Evolutionary conservation across 169 alveolate genomes (phyloP).

Genomic region (Cryptosporidium tyzzeri): DNA sequence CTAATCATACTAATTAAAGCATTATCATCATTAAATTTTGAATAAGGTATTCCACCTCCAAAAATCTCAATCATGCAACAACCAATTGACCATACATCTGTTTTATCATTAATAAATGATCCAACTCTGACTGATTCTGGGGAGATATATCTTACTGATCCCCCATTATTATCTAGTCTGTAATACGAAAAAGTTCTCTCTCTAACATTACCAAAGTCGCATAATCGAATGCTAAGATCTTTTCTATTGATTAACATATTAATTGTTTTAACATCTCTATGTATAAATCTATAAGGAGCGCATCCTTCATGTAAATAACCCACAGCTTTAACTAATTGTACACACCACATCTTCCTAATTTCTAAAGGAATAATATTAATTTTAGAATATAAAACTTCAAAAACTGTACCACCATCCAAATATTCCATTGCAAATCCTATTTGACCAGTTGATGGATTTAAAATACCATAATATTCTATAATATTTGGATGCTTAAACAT

Average conservation of each 20-base stretch:
- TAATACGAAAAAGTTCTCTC: slow-evolving; percentile 79
- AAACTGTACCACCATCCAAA: slow-evolving; percentile 82
- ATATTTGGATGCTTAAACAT: slow-evolving; percentile 63
- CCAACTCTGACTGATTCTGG: slow-evolving; percentile 85
- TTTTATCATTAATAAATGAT: slow-evolving; percentile 81
- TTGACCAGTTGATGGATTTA: slow-evolving; percentile 62
- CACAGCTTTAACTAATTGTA: slow-evolving; percentile 80
- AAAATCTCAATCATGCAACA: slow-evolving; percentile 86
- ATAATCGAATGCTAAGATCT: slow-evolving; percentile 81
- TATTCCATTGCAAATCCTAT: slow-evolving; percentile 85
- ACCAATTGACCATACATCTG: slow-evolving; percentile 86
- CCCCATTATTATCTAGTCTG: slow-evolving; percentile 85
- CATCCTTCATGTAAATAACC: slow-evolving; percentile 80
- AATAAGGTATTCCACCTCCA: slow-evolving; percentile 85
- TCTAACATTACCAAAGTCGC: slow-evolving; percentile 87
- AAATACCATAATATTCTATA: slow-evolving; percentile 58
- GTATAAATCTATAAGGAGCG: slow-evolving; percentile 80
- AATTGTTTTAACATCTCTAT: slow-evolving; percentile 86
- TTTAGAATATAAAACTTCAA: slow-evolving; percentile 81
- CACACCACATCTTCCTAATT: slow-evolving; percentile 78
- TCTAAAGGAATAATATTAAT: slow-evolving; percentile 76
- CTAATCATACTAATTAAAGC: slow-evolving; percentile 11
- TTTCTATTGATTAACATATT: slow-evolving; percentile 81
- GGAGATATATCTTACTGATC: slow-evolving; percentile 87
- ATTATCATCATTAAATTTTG: slow-evolving; percentile 78